phyloP scores from a whole-genome alignment of 2,329 filamentous ascomycete species.

The Mycosphaerella sp. region DNA sequence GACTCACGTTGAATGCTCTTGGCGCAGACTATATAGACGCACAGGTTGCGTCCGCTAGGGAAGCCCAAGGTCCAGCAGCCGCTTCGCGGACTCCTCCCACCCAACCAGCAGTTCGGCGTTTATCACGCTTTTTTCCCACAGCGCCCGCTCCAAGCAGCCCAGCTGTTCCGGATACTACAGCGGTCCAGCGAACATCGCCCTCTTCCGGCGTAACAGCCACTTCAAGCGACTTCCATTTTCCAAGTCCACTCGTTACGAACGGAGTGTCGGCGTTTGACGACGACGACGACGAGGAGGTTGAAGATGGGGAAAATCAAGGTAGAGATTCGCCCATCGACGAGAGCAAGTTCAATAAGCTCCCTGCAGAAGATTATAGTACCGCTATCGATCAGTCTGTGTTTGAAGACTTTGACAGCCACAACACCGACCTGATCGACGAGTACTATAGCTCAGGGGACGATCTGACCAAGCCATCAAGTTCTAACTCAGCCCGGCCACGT shows the following conservation, averaged over 20 bases:
- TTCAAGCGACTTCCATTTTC: neutral
- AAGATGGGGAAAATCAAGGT: neutral
- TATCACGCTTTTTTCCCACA: too few species aligned
- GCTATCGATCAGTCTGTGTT: neutral
- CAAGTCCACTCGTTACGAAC: neutral
- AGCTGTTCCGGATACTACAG: too few species aligned
- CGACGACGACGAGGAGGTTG: neutral
- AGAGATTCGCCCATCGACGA: neutral
- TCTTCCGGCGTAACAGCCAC: neutral
- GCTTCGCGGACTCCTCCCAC: too few species aligned
- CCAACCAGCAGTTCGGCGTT: too few species aligned
- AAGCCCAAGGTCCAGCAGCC: neutral
- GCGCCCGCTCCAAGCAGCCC: too few species aligned
- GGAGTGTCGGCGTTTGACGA: neutral
- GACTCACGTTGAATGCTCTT: neutral
- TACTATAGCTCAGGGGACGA: neutral
- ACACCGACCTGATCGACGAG: neutral
- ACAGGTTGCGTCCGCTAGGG: neutral
- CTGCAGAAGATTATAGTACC: neutral
- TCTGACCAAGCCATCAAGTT: neutral
- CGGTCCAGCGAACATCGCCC: too few species aligned
- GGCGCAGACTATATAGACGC: neutral
- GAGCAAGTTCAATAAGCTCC: neutral
- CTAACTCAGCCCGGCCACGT: too few species aligned
- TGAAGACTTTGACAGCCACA: neutral